A percentile compares a stretch with the other conserved stretches of the same genome.
Conservation (phyloP, 2,329 filamentous ascomycete genomes). For the Cladosporium sp. region DNA sequence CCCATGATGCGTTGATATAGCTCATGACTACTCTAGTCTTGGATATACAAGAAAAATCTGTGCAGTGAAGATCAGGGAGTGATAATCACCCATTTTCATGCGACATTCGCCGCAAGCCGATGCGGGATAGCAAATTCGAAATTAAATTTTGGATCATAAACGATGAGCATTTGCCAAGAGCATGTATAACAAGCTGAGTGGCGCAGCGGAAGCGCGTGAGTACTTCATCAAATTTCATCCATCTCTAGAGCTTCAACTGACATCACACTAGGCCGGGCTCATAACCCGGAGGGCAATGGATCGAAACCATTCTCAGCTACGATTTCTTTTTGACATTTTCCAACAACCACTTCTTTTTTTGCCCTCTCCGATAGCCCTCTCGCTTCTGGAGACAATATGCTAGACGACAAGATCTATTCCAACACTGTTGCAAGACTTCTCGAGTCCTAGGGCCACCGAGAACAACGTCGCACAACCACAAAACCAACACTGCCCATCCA, state of each 20-base stretch:
- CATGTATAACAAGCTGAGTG: constrained; percentile 17
- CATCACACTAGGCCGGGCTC: constrained; percentile 15
- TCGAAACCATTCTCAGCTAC: constrained; percentile 25
- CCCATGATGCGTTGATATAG: background rate
- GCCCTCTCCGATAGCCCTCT: background rate
- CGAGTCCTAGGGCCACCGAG: background rate
- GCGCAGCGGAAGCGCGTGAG: constrained; percentile 23
- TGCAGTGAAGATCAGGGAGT: background rate
- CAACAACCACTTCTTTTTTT: background rate
- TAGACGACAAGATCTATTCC: background rate
- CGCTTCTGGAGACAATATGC: background rate
- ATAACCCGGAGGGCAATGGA: constrained; percentile 24
- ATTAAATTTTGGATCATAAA: too few relatives aligned
- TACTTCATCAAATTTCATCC: background rate
- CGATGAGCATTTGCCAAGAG: background rate
- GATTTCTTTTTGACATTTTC: background rate
- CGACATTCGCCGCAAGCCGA: too few relatives aligned
- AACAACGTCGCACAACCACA: background rate
- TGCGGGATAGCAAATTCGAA: too few relatives aligned
- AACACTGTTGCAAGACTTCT: background rate
- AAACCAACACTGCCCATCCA: background rate
- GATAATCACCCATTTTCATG: too few relatives aligned
- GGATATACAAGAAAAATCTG: background rate
- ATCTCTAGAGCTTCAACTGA: background rate
- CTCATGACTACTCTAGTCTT: background rate